These are phyloP conservation scores for Toxicodendron radicans DNA, from an alignment of 345 rosid genomes.

Conservation along the genomic window DNA sequence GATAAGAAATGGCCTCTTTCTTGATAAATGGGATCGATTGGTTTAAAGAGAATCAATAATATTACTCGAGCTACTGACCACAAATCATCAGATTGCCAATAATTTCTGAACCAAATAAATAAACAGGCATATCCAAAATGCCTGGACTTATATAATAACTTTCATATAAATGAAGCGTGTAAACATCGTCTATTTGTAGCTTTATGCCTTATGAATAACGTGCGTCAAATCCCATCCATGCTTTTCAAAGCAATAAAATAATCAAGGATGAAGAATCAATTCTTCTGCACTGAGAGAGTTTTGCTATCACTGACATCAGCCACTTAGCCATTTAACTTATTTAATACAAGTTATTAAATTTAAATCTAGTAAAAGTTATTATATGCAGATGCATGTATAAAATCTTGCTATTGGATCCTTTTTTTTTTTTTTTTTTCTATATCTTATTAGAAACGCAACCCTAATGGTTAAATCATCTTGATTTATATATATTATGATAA, in stretches of 20 bases:
- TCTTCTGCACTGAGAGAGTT: too few species aligned
- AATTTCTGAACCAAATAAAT: too few species aligned
- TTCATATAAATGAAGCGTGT: slow-evolving; percentile 7
- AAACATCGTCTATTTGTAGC: slow-evolving; percentile 8
- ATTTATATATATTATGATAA: background rate
- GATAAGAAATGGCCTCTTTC: too few species aligned
- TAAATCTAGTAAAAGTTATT: background rate
- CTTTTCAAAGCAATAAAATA: background rate
- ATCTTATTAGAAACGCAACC: slow-evolving; percentile 16
- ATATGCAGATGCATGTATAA: background rate
- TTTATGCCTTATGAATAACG: slow-evolving; percentile 16
- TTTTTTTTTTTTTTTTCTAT: background rate
- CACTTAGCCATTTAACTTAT: too few species aligned
- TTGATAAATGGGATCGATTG: too few species aligned
- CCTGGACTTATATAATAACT: background rate
- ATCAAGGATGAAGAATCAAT: background rate
- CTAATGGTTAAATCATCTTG: background rate
- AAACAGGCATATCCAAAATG: background rate
- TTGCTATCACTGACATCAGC: too few species aligned
- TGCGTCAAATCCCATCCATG: slow-evolving; percentile 9
- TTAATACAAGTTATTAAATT: background rate
- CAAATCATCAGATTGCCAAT: too few species aligned
- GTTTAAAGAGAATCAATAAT: too few species aligned
- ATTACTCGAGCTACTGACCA: too few species aligned
- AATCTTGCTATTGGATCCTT: background rate